Evolutionary conservation across 495 filamentous ascomycete species (phyloP).

Genomic region (Bryoglossum gracile): DNA sequence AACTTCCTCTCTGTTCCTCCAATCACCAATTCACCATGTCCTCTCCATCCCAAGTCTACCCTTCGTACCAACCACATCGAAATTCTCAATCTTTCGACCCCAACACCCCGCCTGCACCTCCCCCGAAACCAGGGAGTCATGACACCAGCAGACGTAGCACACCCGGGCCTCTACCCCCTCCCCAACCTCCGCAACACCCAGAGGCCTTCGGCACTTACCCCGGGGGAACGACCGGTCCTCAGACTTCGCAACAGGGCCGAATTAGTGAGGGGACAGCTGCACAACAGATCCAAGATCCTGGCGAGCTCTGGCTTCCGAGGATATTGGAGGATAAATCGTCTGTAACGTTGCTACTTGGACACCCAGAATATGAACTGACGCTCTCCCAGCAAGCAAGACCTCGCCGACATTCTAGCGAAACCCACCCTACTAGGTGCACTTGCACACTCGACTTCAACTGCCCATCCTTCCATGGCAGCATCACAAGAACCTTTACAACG

Average conservation of each 20-base stretch:
- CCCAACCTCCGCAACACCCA: conserved; percentile 34
- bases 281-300: conserved; percentile 35
- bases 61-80: conserved; percentile 21
- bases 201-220: conserved; percentile 18
- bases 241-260: conserved; percentile 11
- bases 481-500: conserved; percentile 47
- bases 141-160: conserved; percentile 63
- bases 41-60: conserved; percentile 17
- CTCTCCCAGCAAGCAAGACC: conserved; percentile 45
- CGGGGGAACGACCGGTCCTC: conserved; percentile 8
- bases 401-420: conserved; percentile 56
- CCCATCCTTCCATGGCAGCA: conserved; percentile 52
- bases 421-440: conserved; percentile 55
- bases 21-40: conserved; percentile 11
- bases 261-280: conserved; percentile 8
- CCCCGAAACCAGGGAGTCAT: conserved; percentile 64
- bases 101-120: conserved; percentile 59
- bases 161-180: conserved; percentile 36
- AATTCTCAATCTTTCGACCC: conserved; percentile 28
- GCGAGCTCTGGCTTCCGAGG: conserved; percentile 59
- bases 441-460: conserved; percentile 54
- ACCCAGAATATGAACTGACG: conserved; percentile 2
- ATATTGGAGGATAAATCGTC: conserved; percentile 72
- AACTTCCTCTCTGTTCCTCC: neutral
- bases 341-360: conserved; percentile 19